These are phyloP conservation scores for Annulohypoxylon truncatum DNA, from an alignment of 2,329 filamentous ascomycete genomes.

Conservation along the genomic window DNA sequence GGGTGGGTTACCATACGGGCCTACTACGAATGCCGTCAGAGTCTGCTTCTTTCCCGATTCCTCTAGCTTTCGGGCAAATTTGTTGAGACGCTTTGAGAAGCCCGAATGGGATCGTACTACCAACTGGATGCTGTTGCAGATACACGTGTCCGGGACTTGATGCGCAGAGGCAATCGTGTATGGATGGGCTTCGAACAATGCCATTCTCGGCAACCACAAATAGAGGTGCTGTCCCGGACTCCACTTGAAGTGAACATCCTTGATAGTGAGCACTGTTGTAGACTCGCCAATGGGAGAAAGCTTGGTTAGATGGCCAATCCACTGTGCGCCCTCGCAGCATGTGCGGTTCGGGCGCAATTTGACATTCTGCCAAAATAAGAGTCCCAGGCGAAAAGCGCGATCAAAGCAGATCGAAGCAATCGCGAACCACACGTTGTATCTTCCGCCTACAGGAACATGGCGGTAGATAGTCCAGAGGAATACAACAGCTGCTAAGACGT, in stretches of 20 bases:
- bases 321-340: conserved; percentile 60
- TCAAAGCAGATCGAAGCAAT: conserved; percentile 73
- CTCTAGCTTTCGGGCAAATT: conserved; percentile 56
- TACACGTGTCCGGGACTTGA: conserved; percentile 61
- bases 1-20: conserved; percentile 67
- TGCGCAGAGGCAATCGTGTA: conserved; percentile 71
- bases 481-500: conserved; percentile 69
- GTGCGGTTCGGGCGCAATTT: conserved; percentile 56
- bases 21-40: conserved; percentile 63
- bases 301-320: conserved; percentile 65
- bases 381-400: conserved; percentile 62
- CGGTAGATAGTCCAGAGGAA: conserved; percentile 72
- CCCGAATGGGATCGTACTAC: conserved; percentile 67
- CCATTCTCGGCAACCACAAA: conserved; percentile 68
- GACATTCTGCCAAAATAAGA: conserved; percentile 66
- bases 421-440: conserved; percentile 74
- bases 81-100: conserved; percentile 66
- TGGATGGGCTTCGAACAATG: conserved; percentile 67
- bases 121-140: conserved; percentile 70
- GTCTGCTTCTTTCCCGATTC: conserved; percentile 46
- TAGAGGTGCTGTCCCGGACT: conserved; percentile 70
- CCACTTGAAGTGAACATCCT: conserved; percentile 70
- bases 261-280: conserved; percentile 69
- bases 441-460: conserved; percentile 70
- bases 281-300: conserved; percentile 61